Percentiles rank a stretch among this genome's conserved stretches.
These are phyloP conservation scores for Lyophyllum semitale DNA, from an alignment of 768 basidiomycete genomes.

Conservation along the genomic window DNA sequence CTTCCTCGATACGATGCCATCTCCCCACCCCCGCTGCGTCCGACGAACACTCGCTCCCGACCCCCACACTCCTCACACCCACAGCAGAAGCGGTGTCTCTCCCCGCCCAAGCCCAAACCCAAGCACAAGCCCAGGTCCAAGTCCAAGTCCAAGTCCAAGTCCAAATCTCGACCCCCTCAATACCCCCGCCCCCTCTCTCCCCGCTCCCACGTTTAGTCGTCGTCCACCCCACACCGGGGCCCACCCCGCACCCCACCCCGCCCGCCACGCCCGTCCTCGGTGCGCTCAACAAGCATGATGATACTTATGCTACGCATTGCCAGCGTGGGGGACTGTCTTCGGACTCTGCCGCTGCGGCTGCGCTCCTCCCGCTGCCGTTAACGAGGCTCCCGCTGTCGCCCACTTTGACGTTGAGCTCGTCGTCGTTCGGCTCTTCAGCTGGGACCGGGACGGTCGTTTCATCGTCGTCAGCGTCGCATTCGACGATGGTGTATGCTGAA, in stretches of 20 bases:
- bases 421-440: conserved; percentile 6
- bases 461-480: conserved; percentile 4
- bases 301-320: too few relatives aligned
- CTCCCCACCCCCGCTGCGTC: conserved; percentile 13
- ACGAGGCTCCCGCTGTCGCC: not conserved
- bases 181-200: conserved; percentile 10
- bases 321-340: not conserved
- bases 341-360: too few relatives aligned
- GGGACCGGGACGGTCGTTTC: conserved; percentile 8
- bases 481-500: too few relatives aligned
- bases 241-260: conserved; percentile 77
- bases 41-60: conserved; percentile 13
- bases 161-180: conserved; percentile 6
- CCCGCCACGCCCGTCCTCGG: conserved; percentile 58
- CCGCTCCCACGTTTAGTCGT: conserved; percentile 62
- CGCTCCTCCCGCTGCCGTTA: not conserved
- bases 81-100: not conserved
- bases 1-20: conserved; percentile 6
- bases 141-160: not conserved
- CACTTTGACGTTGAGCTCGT: conserved; percentile 7
- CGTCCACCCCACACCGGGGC: conserved; percentile 76
- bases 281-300: too few relatives aligned
- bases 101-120: not conserved
- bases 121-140: not conserved
- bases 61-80: conserved; percentile 6